Base-by-base conservation (phyloP, 1,284 basidiomycete species). In the Irpex rosettiformis region DNA sequence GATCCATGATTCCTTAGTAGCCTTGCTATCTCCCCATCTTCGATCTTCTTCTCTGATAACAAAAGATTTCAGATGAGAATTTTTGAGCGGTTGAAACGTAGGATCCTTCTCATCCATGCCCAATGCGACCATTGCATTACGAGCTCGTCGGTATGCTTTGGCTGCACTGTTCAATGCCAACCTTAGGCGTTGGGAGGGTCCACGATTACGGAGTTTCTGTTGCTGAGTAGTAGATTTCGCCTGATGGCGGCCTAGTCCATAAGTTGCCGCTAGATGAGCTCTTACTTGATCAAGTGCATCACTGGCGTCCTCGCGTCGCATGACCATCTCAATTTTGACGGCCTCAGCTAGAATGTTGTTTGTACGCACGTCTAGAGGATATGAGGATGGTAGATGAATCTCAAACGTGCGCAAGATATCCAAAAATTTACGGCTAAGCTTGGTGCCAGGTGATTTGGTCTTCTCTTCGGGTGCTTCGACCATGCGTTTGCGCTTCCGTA, bases 1-100 rank as follows among this genome's bases (percentile, higher is more conserved):
- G 24, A 65, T 61, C 64, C 64, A 65, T 6, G 62, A 60, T 8
- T 52, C 27, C 13, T 10, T 16, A 49, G 21, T 18, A n/a, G 43
- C 40, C 33, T 48, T 58, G 55, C 58, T 62, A 13, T 62, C 49
- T 1, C 62, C 62, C 1, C 58, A 24, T 22, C 3, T n/a, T 13
- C 52, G 27, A 16, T 58, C 51, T 5, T 45, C 53, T 3, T 53
- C 55, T n/a, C 28, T 24, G 1, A 64, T 40, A 1, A 52, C 52
- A 48, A 58, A 64, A n/a, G 57, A 25, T 7, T 43, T 29, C 3
- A 58, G 30, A 30, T 64, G 56, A 3, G 22, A 25, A 16, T 29
- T 48, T 18, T 52, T 13, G n/a, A 64, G 58, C 6, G 28, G 40
- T 21, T 47, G 53, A 30, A 43, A 58, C 6, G 10, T 49, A 2